Conservation (phyloP, 768 basidiomycete species). For the Antrodiella citrinella region DNA sequence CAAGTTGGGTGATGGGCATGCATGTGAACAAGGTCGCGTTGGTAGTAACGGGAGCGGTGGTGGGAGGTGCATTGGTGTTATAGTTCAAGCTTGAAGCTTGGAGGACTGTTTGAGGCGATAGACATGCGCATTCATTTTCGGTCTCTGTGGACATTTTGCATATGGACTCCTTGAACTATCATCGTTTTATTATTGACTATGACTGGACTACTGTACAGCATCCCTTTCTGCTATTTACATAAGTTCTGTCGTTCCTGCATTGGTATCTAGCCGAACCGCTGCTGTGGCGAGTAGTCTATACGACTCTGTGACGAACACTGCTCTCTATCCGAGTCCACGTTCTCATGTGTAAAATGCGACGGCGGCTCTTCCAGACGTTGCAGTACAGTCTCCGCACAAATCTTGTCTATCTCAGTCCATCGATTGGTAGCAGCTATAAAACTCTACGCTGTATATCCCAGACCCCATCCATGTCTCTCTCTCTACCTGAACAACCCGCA, state of each 20-base stretch:
- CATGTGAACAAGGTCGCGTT: slow-evolving; percentile 37
- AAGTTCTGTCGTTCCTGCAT: slow-evolving; percentile 1
- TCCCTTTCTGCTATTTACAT: slow-evolving; percentile 1
- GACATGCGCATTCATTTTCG: slow-evolving; percentile 7
- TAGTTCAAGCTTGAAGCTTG: slow-evolving; percentile 24
- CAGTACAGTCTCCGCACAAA: neutral
- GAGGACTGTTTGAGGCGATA: slow-evolving; percentile 3
- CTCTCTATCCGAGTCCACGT: too few species aligned
- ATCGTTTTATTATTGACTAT: neutral
- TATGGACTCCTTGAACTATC: slow-evolving; percentile 1
- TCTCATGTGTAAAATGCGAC: neutral
- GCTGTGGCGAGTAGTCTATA: too few species aligned
- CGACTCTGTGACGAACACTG: too few species aligned
- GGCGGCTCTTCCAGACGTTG: slow-evolving; percentile 1
- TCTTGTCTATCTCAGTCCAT: slow-evolving; percentile 2
- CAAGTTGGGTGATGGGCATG: slow-evolving; percentile 44
- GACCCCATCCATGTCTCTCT: neutral
- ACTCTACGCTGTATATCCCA: neutral
- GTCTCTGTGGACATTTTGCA: slow-evolving; percentile 4
- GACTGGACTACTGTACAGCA: slow-evolving; percentile 4
- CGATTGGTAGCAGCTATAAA: neutral
- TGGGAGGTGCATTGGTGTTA: slow-evolving; percentile 41
- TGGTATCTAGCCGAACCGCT: too few species aligned
- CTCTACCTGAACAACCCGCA: neutral
- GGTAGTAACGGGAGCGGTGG: slow-evolving; percentile 33